phyloP scores from a whole-genome alignment of 2,329 filamentous ascomycete species.

The Lizonia empirigonia region DNA sequence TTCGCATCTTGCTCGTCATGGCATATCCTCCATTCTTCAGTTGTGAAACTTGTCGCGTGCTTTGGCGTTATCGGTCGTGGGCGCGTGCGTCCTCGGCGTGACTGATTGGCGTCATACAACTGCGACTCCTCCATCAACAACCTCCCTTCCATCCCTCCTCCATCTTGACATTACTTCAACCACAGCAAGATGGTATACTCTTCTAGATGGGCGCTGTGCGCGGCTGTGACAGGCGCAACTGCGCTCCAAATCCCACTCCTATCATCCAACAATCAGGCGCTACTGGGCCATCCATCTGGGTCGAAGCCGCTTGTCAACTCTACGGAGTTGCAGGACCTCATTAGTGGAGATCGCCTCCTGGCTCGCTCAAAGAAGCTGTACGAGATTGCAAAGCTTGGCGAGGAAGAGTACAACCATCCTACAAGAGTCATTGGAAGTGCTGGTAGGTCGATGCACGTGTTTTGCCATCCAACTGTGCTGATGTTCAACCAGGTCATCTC shows the following conservation, averaged over 20 bases:
- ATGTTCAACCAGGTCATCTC: conserved; percentile 34
- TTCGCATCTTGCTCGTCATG: background rate
- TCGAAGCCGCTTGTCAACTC: conserved; percentile 44
- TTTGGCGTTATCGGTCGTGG: conserved; percentile 30
- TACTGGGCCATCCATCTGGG: conserved; percentile 29
- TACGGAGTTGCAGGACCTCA: conserved; percentile 43
- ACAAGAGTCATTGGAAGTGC: conserved; percentile 48
- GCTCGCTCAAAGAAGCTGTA: conserved; percentile 46
- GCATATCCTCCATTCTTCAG: background rate
- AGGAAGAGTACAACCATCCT: conserved; percentile 52
- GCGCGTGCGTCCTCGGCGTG: conserved; percentile 27
- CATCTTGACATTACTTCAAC: conserved; percentile 9
- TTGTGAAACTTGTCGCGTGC: conserved; percentile 24
- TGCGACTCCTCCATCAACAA: conserved; percentile 27
- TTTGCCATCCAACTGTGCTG: conserved; percentile 5
- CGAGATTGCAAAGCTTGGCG: conserved; percentile 51
- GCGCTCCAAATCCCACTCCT: conserved; percentile 42
- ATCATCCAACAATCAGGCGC: conserved; percentile 29
- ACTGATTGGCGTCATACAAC: conserved; percentile 34
- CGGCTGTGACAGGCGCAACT: conserved; percentile 31
- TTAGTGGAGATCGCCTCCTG: conserved; percentile 43
- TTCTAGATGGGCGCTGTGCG: conserved; percentile 37
- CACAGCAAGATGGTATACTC: conserved; percentile 34
- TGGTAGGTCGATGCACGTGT: conserved; percentile 35
- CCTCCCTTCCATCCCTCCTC: conserved; percentile 15